Conservation (phyloP, 148 eudicot species). For the Rheum nobile region DNA sequence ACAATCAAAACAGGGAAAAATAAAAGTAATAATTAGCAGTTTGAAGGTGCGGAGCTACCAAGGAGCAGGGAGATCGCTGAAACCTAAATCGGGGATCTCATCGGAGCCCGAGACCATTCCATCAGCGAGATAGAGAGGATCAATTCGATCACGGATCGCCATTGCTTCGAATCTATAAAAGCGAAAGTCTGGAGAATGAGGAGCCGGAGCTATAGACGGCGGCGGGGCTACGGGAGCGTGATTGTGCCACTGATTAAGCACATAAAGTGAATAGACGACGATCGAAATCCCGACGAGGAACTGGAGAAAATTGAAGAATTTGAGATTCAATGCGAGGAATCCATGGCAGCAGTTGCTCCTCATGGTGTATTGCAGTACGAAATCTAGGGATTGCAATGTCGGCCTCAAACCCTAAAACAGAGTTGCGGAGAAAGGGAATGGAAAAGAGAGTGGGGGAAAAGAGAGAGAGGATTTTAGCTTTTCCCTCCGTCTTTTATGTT, state of each 20-base stretch:
- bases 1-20: not conserved
- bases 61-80: slow-evolving; percentile 39
- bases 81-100: slow-evolving; percentile 9
- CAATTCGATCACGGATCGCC: slow-evolving; percentile 12
- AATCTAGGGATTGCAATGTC: not conserved
- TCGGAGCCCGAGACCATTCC: slow-evolving; percentile 13
- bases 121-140: slow-evolving; percentile 11
- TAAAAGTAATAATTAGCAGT: not conserved
- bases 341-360: slow-evolving; percentile 51
- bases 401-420: slow-evolving; percentile 2
- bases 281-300: slow-evolving; percentile 43
- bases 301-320: slow-evolving; percentile 57
- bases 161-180: not conserved
- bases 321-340: slow-evolving; percentile 43
- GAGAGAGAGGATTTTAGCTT: not conserved
- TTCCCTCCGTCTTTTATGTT: not conserved
- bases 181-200: slow-evolving; percentile 9
- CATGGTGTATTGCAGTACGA: slow-evolving; percentile 13
- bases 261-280: slow-evolving; percentile 42
- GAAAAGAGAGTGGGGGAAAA: not conserved
- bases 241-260: slow-evolving; percentile 55
- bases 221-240: slow-evolving; percentile 18
- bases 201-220: slow-evolving; percentile 26
- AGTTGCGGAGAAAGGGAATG: not conserved
- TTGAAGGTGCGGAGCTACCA: slow-evolving; percentile 26